Evolutionary conservation across 23 red algal species (phyloP), one percentile per base, ranked within the genome.

Genomic region (Cyanidiococcus yangmingshanensis): DNA sequence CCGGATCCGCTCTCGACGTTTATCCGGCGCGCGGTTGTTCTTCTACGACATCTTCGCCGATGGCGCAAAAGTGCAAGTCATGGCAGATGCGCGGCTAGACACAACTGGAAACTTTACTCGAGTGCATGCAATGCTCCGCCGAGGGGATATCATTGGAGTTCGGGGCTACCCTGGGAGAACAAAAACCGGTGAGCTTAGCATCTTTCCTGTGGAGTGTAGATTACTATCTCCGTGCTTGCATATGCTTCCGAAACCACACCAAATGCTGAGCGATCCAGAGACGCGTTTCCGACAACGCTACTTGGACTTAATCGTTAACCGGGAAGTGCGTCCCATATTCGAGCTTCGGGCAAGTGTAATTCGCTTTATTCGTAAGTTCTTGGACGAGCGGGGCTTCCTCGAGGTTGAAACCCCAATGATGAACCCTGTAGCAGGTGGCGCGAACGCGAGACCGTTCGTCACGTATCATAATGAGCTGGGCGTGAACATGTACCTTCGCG

Each of bases 331-430:
- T 1, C 63, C 79, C 0, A 88, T 86, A 36, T 96, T 96, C 39
- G 76, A 74, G n/a, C 76, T 79, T 2, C 83, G 92, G 15, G 77
- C 87, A 18, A 68, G 79, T 75, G 80, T 96, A 1, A 91, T 96
- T 74, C 75, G 82, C 63, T 89, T 83, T 77, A 78, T 96, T 24
- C 84, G 92, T n/a, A 76, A 79, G 57, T 96, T 89, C 59, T 67
- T 96, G 77, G 85, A 90, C 36, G 85, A 91, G 39, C 78, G 86
- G 1, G 84, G 76, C 36, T 96, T 96, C 30, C 76, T 96, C 24
- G 92, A 96, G 50, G 92, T 96, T 0, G 92, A 96, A 74, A 96
- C 92, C 2, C 92, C 92, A 2, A 90, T 96, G 83, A 96, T 96
- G 92, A 96, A 86, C 68, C 79, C 84, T 59, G 39, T 88, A 45